Conservation (phyloP, 345 rosid genomes). For the Eucalyptus erythrocorys region DNA sequence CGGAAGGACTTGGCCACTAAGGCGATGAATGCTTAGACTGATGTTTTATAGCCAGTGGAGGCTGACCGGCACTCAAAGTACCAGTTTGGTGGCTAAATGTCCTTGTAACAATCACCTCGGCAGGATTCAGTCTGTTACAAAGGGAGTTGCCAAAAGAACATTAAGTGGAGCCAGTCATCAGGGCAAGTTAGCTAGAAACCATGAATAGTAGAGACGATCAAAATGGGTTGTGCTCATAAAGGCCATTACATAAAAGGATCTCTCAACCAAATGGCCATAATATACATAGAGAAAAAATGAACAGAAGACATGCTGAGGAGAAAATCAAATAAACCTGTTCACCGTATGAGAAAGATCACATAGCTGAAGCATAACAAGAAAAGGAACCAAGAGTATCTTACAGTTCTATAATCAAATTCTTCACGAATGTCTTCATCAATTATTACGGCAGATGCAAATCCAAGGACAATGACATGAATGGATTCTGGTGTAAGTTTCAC, state of each 20-base stretch:
- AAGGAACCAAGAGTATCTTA: constrained; percentile 2
- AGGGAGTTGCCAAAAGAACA: background rate
- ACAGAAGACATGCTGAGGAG: background rate
- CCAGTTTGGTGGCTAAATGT: background rate
- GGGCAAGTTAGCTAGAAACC: background rate
- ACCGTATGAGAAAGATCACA: background rate
- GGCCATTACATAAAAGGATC: background rate
- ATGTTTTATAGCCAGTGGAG: background rate
- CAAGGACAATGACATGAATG: constrained; percentile 67
- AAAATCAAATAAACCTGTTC: background rate
- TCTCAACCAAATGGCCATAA: background rate
- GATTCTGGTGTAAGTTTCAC: constrained; percentile 59
- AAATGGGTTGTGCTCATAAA: background rate
- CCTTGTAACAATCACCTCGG: background rate
- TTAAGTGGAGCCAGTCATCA: background rate
- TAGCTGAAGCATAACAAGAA: background rate
- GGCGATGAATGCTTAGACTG: background rate
- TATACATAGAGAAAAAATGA: background rate
- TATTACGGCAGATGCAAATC: constrained; percentile 70
- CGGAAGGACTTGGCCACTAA: background rate
- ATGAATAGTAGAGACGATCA: background rate
- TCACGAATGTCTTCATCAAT: constrained; percentile 51
- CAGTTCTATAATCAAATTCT: constrained; percentile 48
- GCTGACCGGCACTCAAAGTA: background rate
- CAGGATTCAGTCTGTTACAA: background rate